Conservation (phyloP, 305 asterid genomes). For the Fraxinus xanthoxyloides region DNA sequence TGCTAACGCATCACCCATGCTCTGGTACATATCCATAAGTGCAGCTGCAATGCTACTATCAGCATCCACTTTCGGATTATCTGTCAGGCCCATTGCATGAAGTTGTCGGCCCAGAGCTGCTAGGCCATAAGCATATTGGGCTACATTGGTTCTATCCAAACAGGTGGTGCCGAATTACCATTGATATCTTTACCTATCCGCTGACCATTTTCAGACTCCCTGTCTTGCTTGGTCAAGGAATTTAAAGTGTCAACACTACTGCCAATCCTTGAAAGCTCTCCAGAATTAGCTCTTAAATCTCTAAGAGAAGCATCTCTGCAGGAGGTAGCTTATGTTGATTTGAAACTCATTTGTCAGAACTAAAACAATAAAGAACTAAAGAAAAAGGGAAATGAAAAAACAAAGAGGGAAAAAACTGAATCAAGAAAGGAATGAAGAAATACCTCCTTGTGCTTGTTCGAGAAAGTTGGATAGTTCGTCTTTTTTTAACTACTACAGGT, state of each 20-base stretch:
- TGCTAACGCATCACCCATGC: constrained; percentile 99
- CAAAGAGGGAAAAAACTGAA: not conserved
- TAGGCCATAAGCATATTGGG: constrained; percentile 94
- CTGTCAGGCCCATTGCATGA: constrained; percentile 82
- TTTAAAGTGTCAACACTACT: constrained; percentile 41
- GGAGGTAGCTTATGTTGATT: constrained; percentile 26
- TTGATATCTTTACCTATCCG: constrained; percentile 37
- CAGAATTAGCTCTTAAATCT: constrained; percentile 70
- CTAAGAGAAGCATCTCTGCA: constrained; percentile 73
- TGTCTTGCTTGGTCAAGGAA: constrained; percentile 55
- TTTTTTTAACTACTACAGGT: constrained; percentile 57
- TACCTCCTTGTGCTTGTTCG: constrained; percentile 88
- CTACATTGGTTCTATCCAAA: constrained; percentile 95
- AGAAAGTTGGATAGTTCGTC: constrained; percentile 53
- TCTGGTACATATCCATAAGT: constrained; percentile 97
- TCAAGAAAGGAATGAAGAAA: constrained; percentile 13
- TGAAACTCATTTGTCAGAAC: constrained; percentile 1
- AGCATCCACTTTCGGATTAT: constrained; percentile 83
- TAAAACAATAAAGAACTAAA: not conserved
- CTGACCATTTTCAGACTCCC: constrained; percentile 50
- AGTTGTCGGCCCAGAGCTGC: constrained; percentile 96
- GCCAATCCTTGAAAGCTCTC: constrained; percentile 61
- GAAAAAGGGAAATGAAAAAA: not conserved
- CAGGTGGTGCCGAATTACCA: constrained; percentile 54
- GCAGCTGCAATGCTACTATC: constrained; percentile 98